Conservation (phyloP, 2,329 filamentous ascomycete genomes). For the Ophiostoma perfectum region DNA sequence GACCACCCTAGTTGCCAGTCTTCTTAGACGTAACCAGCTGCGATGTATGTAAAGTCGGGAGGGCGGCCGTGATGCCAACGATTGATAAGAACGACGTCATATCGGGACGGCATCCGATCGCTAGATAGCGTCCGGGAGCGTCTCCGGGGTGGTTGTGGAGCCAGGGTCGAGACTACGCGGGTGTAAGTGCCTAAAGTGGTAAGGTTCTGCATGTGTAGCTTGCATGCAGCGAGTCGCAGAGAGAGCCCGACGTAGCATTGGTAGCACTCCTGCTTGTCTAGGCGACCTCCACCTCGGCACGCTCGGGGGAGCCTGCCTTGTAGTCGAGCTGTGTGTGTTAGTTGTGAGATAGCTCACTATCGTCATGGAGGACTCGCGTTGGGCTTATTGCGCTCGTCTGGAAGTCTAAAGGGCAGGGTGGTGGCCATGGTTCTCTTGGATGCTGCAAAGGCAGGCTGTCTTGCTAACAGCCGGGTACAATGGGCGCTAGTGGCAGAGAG, state of each 20-base stretch:
- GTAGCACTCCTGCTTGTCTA: slow-evolving; percentile 48
- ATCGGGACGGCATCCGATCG: not conserved
- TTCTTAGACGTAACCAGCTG: not conserved
- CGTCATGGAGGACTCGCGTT: slow-evolving; percentile 59
- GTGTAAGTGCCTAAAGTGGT: not conserved
- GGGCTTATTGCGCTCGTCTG: slow-evolving; percentile 85
- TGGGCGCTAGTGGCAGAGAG: not conserved
- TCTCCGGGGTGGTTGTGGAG: not conserved
- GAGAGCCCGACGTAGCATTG: no score
- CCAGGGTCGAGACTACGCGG: not conserved
- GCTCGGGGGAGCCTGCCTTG: not conserved
- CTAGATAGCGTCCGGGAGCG: not conserved
- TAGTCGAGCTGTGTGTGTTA: not conserved
- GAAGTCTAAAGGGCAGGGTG: slow-evolving; percentile 39
- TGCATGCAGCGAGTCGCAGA: slow-evolving; percentile 48
- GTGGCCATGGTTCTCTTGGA: slow-evolving; percentile 10
- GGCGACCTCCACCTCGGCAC: slow-evolving; percentile 85
- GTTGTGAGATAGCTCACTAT: not conserved
- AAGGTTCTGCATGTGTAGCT: no score
- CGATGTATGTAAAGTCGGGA: not conserved
- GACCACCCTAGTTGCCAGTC: slow-evolving; percentile 33
- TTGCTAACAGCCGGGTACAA: not conserved
- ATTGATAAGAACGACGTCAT: not conserved
- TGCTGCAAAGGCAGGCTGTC: slow-evolving; percentile 29
- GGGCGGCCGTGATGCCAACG: not conserved